Evolutionary conservation across 192 early-diverging fungal species (phyloP), one percentile per base, ranked within the genome.

Genomic region (Thamnidium elegans): DNA sequence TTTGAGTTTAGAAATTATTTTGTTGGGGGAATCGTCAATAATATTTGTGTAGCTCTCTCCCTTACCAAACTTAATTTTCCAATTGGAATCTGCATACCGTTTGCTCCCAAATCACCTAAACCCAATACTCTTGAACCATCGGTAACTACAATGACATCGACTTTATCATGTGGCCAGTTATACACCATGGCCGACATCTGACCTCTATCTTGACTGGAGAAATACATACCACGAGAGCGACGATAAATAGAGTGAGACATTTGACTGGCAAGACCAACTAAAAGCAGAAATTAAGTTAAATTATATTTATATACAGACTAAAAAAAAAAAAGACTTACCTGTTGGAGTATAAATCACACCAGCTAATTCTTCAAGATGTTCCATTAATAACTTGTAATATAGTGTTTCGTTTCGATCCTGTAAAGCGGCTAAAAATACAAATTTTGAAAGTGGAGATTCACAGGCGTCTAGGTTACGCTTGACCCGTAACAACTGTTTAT

Each of bases 11-110:
- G 26, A 26, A 26, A 26, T 26, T 26, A 26, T 26, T 26, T 26
- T 26, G 26, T 26, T 26, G 26, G 26, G 26, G 26, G 26, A 26
- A 26, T 10, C 36, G 36, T 39, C 9, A 39, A 39, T 39, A 39
- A 39, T 39, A 39, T 39, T 39, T 39, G 36, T 39, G 5, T 39
- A 9, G 1, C 9, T 10, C 17, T 9, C 46, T 15, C 14, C 2
- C 13, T 48, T 48, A 83, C 84, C 48, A 96, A 81, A 63, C 90
- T 90, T 43, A 96, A 84, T 78, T 96, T 98, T 76, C 92, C 94
- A 31, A 96, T 88, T 11, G 93, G 90, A 62, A 98, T 98, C 51
- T 93, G 92, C 86, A 95, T 91, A 34, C 95, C 95, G 73, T 90
- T 91, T 54, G 95, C 83, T 70, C 95, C 95, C 51, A 93, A 84